A percentile compares a stretch with the other conserved stretches of the same genome.
These are phyloP conservation scores for Maudiozyma barnettii DNA, from an alignment of 805 yeast genomes.

Conservation along the genomic window DNA sequence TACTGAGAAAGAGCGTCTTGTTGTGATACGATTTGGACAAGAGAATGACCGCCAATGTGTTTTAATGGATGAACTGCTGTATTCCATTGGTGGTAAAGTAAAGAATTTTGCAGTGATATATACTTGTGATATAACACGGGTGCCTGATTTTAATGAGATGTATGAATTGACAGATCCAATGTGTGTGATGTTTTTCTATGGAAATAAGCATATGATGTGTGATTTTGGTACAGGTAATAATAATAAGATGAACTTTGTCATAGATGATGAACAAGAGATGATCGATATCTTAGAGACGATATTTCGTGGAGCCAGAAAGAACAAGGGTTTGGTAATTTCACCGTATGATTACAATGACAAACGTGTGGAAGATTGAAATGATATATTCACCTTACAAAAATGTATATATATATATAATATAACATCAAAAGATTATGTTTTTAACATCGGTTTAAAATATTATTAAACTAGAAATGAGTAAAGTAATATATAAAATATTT, in stretches of 20 bases:
- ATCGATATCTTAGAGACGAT: constrained; percentile 85
- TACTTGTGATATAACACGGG: constrained; percentile 79
- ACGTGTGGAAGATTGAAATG: constrained; percentile 11
- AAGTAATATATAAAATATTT: background rate
- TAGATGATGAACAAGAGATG: constrained; percentile 76
- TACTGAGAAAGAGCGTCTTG: constrained; percentile 83
- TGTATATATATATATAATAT: background rate
- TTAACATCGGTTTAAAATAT: background rate
- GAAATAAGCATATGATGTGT: constrained; percentile 95
- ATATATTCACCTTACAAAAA: background rate
- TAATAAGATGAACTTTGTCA: constrained; percentile 78
- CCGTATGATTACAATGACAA: constrained; percentile 58
- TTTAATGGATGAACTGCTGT: constrained; percentile 79
- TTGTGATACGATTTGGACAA: constrained; percentile 80
- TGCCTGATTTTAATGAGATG: constrained; percentile 72
- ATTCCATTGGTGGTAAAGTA: constrained; percentile 69
- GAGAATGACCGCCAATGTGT: constrained; percentile 71
- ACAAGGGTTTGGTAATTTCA: constrained; percentile 81
- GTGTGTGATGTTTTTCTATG: constrained; percentile 86
- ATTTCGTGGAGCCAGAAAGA: constrained; percentile 85
- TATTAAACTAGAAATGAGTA: background rate
- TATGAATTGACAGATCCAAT: constrained; percentile 61
- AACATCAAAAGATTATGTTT: no score
- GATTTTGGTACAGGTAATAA: constrained; percentile 98
- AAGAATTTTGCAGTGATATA: constrained; percentile 83